Evolutionary conservation across 352 stramenopile genomes (phyloP), one percentile per base, ranked within the genome.

Genomic region (Phytophthora aleatoria): DNA sequence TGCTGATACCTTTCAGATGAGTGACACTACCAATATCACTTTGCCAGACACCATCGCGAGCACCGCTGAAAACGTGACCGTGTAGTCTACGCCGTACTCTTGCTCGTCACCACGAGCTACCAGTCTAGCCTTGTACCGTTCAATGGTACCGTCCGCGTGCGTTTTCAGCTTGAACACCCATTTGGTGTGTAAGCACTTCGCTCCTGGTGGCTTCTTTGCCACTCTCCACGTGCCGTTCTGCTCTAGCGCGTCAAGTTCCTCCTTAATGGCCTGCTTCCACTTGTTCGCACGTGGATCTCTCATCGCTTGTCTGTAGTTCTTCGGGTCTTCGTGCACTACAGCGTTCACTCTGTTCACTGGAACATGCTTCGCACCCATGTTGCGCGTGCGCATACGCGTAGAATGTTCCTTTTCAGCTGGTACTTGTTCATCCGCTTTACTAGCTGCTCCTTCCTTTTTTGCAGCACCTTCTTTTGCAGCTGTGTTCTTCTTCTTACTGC

Each of bases 261-360:
- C 47, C 6, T 13, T 11, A 13, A 57, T 64, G 33, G 12, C 27
- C 16, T 50, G n/a, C 20, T 42, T 31, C 59, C 60, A 70, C 5
- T 59, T 50, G 20, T 20, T 20, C 20, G 20, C 20, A 20, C 20
- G 20, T 20, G 20, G 20, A 20, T 20, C 20, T 20, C 3, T 54
- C 50, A 70, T 70, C 2, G 53, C 54, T 13, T 62, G 30, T 8
- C 20, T 6, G 26, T 67, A 70, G 24, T 70, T 74, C 20, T 62
- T 70, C 1, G 60, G 66, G 16, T 67, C 66, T 4, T 47, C 20
- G 4, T 20, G 13, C 38, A 24, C 30, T n/a, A 54, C 20, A 15
- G 12, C 27, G 44, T 24, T 51, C 11, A 54, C 44, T n/a, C 12
- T 24, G 26, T 1, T 24, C 5, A 55, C 20, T 2, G 41, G n/a